Evolutionary conservation across 169 alveolate genomes (phyloP).

Genomic region (Miamiensis avidus): DNA sequence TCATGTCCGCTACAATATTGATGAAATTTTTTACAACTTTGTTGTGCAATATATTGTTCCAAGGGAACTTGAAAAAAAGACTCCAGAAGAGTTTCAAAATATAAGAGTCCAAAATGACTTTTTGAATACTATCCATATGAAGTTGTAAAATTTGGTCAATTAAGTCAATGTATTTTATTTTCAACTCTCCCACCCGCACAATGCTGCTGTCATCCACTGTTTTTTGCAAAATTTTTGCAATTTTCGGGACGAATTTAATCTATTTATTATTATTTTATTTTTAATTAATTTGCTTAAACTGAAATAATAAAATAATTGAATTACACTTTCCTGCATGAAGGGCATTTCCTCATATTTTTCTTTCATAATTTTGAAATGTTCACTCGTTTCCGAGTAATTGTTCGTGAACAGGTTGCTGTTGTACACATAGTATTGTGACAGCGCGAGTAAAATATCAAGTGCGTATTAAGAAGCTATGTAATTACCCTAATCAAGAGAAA

Average conservation of each 20-base stretch:
- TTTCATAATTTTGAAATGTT: neutral
- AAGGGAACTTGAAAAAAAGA: neutral
- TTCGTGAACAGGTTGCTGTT: neutral
- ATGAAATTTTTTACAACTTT: neutral
- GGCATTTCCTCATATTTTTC: neutral
- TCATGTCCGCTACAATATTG: neutral
- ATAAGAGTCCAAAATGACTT: neutral
- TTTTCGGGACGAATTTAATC: no score
- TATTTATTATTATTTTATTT: no score
- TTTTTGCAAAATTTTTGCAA: no score
- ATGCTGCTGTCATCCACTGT: no score
- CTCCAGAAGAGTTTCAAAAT: neutral
- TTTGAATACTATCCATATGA: neutral
- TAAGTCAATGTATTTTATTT: neutral
- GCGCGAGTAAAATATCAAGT: neutral
- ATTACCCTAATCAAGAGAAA: neutral
- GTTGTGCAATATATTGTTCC: neutral
- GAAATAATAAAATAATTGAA: no score
- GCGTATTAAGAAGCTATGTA: neutral
- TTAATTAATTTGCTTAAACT: no score
- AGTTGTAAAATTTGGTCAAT: neutral
- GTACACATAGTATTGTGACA: neutral
- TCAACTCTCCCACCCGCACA: neutral
- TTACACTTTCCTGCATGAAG: neutral
- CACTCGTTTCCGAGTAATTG: neutral